Percentiles rank a stretch among this genome's conserved stretches.
phyloP scores from a whole-genome alignment of 371 early-diverging fungal species.

The Paraphysoderma sedebokerense region DNA sequence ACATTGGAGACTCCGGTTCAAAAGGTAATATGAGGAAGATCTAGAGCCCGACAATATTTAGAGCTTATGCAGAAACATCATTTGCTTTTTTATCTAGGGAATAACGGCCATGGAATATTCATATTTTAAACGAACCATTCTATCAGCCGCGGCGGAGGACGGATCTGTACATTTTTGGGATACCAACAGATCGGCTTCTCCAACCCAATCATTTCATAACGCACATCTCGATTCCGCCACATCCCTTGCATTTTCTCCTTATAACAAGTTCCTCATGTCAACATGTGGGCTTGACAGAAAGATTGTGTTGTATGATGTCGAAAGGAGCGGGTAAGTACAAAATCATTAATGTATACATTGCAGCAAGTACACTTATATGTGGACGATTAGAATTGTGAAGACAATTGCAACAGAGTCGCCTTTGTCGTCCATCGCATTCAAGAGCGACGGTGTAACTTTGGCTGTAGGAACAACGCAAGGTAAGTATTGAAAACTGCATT shows the following conservation, averaged over 20 bases:
- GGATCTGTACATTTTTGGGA: slow-evolving; percentile 32
- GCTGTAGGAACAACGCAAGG: slow-evolving; percentile 22
- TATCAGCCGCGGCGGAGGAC: slow-evolving; percentile 30
- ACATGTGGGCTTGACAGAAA: slow-evolving; percentile 27
- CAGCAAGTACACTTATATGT: neutral
- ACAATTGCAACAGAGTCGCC: slow-evolving; percentile 10
- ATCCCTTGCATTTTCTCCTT: slow-evolving; percentile 29
- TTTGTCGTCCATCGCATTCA: slow-evolving; percentile 18
- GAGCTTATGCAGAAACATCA: neutral
- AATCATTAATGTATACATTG: neutral
- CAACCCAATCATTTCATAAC: slow-evolving; percentile 15
- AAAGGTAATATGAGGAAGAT: neutral
- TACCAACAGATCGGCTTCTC: slow-evolving; percentile 12
- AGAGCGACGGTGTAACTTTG: slow-evolving; percentile 17
- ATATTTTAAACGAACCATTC: slow-evolving; percentile 12
- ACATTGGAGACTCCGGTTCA: no score
- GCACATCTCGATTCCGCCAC: slow-evolving; percentile 24
- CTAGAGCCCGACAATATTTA: neutral
- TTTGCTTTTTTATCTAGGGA: neutral
- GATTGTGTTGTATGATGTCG: slow-evolving; percentile 25
- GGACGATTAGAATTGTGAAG: slow-evolving; percentile 8
- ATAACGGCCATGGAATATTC: slow-evolving; percentile 14
- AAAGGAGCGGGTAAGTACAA: slow-evolving; percentile 10
- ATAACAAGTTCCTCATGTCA: slow-evolving; percentile 24
- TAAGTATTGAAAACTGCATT: neutral